Evolutionary conservation across 352 stramenopile species (phyloP).

Genomic region (Phytopythium ostracodes): DNA sequence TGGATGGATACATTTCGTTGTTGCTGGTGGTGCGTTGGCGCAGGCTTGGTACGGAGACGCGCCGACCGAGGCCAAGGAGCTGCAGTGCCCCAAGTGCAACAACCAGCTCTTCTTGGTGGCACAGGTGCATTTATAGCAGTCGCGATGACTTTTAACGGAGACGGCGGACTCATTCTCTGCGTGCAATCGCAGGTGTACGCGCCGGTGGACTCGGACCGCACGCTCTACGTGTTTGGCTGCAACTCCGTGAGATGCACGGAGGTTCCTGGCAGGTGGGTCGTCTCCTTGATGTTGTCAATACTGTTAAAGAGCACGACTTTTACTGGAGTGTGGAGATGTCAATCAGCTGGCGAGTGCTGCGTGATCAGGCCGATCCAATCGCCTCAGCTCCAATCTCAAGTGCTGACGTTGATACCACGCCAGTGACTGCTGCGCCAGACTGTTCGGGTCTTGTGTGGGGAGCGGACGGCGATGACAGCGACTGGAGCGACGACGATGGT

Average conservation of each 20-base stretch:
- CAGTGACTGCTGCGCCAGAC: conserved; percentile 13
- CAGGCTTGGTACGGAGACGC: conserved; percentile 56
- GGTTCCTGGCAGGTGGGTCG: conserved; percentile 33
- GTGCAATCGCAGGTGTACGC: conserved; percentile 57
- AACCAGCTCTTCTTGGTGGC: conserved; percentile 62
- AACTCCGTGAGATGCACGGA: conserved; percentile 74
- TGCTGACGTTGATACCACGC: conserved; percentile 6
- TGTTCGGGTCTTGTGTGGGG: conserved; percentile 26
- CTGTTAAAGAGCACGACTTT: neutral
- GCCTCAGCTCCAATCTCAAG: neutral
- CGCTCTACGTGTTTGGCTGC: conserved; percentile 83
- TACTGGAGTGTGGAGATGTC: neutral
- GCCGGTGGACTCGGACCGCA: conserved; percentile 63
- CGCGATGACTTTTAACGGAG: neutral
- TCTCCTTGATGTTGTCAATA: neutral
- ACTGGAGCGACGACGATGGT: conserved; percentile 71
- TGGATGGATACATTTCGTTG: neutral
- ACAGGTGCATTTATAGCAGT: conserved; percentile 21
- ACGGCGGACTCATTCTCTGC: neutral
- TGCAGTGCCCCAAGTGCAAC: conserved; percentile 58
- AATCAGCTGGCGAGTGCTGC: conserved; percentile 66
- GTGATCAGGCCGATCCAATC: conserved; percentile 37
- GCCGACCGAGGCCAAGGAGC: conserved; percentile 28
- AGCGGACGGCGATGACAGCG: conserved; percentile 52
- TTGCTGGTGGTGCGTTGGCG: neutral